Evolutionary conservation across 192 early-diverging fungal species (phyloP).

Genomic region (Dispira simplex): DNA sequence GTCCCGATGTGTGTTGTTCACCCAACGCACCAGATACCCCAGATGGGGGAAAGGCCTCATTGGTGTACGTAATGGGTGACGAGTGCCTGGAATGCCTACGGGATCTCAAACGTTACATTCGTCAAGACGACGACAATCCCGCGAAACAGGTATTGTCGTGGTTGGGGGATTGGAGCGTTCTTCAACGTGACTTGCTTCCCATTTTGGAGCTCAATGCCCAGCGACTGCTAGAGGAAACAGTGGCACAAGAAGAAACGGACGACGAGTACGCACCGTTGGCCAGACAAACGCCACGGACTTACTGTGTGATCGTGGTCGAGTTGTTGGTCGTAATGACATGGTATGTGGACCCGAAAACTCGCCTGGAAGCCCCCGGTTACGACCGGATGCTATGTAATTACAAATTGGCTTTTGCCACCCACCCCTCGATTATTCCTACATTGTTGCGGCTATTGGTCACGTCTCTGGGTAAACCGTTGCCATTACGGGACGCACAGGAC

Average conservation of each 20-base stretch:
- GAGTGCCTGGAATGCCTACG: slow-evolving; percentile 72
- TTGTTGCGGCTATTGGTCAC: slow-evolving; percentile 20
- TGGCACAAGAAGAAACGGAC: slow-evolving; percentile 10
- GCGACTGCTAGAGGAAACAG: slow-evolving; percentile 12
- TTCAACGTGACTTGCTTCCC: slow-evolving; percentile 66
- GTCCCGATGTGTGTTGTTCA: neutral
- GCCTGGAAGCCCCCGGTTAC: slow-evolving; percentile 23
- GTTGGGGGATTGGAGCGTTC: slow-evolving; percentile 58
- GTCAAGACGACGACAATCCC: slow-evolving; percentile 48
- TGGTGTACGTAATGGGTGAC: slow-evolving; percentile 60
- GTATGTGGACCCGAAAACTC: slow-evolving; percentile 43
- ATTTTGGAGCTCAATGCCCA: slow-evolving; percentile 36
- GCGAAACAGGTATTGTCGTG: slow-evolving; percentile 40
- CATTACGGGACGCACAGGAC: slow-evolving; percentile 14
- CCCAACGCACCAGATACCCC: neutral
- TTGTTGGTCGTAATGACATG: slow-evolving; percentile 82
- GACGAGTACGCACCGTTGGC: slow-evolving; percentile 3
- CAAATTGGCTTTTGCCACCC: slow-evolving; percentile 48
- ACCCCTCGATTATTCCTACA: slow-evolving; percentile 14
- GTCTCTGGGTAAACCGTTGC: slow-evolving; percentile 13
- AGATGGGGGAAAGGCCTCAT: neutral
- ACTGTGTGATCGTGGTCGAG: slow-evolving; percentile 41
- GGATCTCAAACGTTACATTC: slow-evolving; percentile 77
- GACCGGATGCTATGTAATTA: slow-evolving; percentile 42
- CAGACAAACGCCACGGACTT: neutral